These are phyloP conservation scores for Chrysopogon serrulatus DNA, from an alignment of 176 grass and related monocot genomes.

Conservation along the genomic window DNA sequence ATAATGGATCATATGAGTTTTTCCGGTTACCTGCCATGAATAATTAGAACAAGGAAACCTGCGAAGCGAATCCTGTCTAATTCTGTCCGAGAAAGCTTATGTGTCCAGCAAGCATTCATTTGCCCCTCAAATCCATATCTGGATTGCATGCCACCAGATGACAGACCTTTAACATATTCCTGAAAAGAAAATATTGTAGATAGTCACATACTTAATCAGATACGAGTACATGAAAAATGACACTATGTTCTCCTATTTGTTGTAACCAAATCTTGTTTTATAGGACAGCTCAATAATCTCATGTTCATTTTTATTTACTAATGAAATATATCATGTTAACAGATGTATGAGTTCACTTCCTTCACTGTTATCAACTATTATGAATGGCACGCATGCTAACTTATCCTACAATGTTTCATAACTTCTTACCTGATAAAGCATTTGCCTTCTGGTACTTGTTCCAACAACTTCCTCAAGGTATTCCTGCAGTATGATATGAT, in stretches of 20 bases:
- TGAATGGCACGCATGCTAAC: no score
- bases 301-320: background rate
- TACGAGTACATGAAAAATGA: background rate
- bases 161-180: slow-evolving; percentile 74
- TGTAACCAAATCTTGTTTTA: background rate
- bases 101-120: slow-evolving; percentile 79
- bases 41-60: slow-evolving; percentile 59
- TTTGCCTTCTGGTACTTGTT: slow-evolving; percentile 55
- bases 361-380: no score
- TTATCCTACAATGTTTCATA: background rate
- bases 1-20: background rate
- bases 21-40: slow-evolving; percentile 71
- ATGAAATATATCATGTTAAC: background rate
- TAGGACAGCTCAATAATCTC: background rate
- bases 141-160: slow-evolving; percentile 72
- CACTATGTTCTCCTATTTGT: no score
- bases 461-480: slow-evolving; percentile 73
- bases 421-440: slow-evolving; percentile 57
- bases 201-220: background rate
- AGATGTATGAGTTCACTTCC: background rate
- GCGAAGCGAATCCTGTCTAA: slow-evolving; percentile 56
- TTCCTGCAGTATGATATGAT: slow-evolving; percentile 38
- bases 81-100: slow-evolving; percentile 54
- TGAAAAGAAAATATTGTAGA: background rate
- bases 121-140: slow-evolving; percentile 70